phyloP scores from a whole-genome alignment of 495 filamentous ascomycete species.

The Aspergillus olivimuriae region DNA sequence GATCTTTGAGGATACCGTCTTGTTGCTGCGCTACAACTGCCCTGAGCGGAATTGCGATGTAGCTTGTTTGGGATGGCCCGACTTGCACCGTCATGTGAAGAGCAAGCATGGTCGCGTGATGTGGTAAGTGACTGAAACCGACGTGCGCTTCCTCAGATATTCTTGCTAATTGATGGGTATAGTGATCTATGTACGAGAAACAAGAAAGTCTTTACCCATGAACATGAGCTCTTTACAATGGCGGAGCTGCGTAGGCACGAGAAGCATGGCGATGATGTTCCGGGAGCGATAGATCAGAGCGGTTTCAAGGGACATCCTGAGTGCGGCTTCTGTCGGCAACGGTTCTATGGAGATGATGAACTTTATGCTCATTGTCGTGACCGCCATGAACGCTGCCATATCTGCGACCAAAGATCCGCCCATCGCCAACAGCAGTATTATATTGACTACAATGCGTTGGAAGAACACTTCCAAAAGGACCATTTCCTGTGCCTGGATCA shows the following conservation, averaged over 20 bases:
- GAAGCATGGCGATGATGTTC: conserved; percentile 82
- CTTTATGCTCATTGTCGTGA: conserved; percentile 86
- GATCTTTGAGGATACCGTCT: conserved; percentile 79
- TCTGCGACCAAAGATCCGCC: conserved; percentile 73
- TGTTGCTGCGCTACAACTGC: conserved; percentile 93
- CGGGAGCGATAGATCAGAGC: conserved; percentile 84
- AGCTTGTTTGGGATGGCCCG: conserved; percentile 87
- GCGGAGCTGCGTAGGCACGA: conserved; percentile 80
- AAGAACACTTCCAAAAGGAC: conserved; percentile 77
- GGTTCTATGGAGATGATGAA: conserved; percentile 96
- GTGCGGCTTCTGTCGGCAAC: conserved; percentile 82
- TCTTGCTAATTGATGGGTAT: neutral
- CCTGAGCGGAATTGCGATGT: conserved; percentile 79
- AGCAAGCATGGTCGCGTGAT: conserved; percentile 75
- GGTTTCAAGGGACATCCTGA: conserved; percentile 96
- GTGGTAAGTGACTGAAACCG: conserved; percentile 59
- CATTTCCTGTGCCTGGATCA: conserved; percentile 80
- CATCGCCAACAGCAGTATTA: conserved; percentile 81
- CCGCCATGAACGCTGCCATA: conserved; percentile 88
- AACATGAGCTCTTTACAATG: conserved; percentile 89
- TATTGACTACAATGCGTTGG: conserved; percentile 74
- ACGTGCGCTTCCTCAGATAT: neutral
- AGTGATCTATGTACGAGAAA: conserved; percentile 86
- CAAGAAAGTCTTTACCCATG: conserved; percentile 98
- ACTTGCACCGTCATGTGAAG: conserved; percentile 87